Evolutionary conservation across 2,329 filamentous ascomycete genomes (phyloP).

Genomic region (Aaosphaeria pasadenensis): DNA sequence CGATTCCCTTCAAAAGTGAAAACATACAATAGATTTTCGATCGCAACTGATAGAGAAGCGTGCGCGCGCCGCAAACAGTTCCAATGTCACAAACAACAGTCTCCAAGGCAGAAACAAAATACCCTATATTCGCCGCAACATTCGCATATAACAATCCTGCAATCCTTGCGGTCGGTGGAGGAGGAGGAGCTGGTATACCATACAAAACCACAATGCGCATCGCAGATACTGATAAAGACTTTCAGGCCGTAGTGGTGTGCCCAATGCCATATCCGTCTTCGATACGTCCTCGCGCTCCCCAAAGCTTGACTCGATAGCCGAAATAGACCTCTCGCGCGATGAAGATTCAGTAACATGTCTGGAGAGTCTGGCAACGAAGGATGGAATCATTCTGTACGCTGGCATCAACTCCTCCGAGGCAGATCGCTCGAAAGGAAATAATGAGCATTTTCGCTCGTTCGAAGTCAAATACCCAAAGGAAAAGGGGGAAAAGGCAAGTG

Average conservation of each 20-base stretch:
- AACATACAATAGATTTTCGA: no score
- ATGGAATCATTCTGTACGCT: constrained; percentile 59
- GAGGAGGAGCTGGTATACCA: constrained; percentile 69
- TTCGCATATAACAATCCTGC: constrained; percentile 76
- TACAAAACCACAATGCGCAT: neutral
- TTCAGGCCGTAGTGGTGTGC: constrained; percentile 64
- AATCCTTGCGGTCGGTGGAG: constrained; percentile 78
- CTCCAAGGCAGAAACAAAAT: constrained; percentile 64
- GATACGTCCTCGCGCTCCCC: constrained; percentile 67
- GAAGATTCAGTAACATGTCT: constrained; percentile 89
- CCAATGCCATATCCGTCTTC: constrained; percentile 79
- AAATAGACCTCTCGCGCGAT: constrained; percentile 74
- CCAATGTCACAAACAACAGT: constrained; percentile 32
- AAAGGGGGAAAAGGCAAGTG: constrained; percentile 23
- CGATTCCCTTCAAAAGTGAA: no score
- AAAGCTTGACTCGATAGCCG: constrained; percentile 57
- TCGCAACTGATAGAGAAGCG: no score
- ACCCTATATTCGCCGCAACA: constrained; percentile 52
- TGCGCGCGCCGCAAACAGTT: neutral
- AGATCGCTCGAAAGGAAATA: constrained; percentile 71
- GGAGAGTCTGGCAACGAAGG: constrained; percentile 61
- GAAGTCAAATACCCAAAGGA: constrained; percentile 57
- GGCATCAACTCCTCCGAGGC: constrained; percentile 79
- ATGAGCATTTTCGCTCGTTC: constrained; percentile 80
- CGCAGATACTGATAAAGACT: neutral